These are phyloP conservation scores for Fusarium scirpi DNA, from an alignment of 2,329 filamentous ascomycete genomes.

Conservation along the genomic window DNA sequence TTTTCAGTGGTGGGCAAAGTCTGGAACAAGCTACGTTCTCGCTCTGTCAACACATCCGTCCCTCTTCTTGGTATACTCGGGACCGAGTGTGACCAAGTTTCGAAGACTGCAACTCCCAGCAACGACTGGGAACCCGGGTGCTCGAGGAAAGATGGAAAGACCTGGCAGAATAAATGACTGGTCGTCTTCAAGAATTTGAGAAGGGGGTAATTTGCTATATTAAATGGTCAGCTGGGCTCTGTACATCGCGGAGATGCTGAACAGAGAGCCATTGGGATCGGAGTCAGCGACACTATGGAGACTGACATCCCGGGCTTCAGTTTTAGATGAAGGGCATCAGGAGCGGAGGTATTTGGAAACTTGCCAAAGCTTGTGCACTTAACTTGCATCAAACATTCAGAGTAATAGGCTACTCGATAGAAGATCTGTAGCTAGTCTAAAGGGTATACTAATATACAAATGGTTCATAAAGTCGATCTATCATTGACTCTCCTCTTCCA, in stretches of 20 bases:
- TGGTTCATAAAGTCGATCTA: conserved; percentile 4
- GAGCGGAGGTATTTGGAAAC: not conserved
- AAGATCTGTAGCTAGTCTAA: not conserved
- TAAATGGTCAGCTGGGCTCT: not conserved
- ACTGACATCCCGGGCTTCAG: not conserved
- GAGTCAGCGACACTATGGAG: not conserved
- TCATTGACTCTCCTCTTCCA: too few species aligned
- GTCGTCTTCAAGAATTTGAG: not conserved
- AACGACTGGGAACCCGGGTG: not conserved
- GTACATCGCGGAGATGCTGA: fast-evolving
- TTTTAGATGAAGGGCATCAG: not conserved
- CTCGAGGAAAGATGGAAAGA: not conserved
- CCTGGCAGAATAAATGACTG: not conserved
- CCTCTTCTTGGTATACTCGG: not conserved
- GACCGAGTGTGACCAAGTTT: not conserved
- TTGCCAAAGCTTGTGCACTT: not conserved
- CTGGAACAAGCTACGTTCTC: not conserved
- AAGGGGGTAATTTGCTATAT: not conserved
- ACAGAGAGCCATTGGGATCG: not conserved
- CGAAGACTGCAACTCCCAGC: not conserved
- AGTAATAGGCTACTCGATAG: not conserved
- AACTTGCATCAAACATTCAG: not conserved
- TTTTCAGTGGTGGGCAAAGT: not conserved
- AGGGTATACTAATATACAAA: not conserved
- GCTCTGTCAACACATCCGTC: not conserved